A percentile compares a stretch with the other conserved stretches of the same genome.
Evolutionary conservation across 371 early-diverging fungal genomes (phyloP).

Genomic region (Gilbertella persicaria): DNA sequence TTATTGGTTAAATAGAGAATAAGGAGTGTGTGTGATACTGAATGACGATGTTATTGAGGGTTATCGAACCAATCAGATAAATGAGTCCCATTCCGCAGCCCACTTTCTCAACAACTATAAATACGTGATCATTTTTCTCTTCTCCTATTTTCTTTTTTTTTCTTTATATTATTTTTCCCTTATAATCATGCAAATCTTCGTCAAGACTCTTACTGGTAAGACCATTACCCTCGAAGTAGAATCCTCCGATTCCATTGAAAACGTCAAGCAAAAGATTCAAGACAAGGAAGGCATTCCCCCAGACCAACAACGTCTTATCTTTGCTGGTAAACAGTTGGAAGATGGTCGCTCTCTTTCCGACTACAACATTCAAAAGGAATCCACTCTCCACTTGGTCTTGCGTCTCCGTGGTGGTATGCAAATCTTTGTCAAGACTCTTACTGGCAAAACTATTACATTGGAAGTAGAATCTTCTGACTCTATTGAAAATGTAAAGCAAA

Average conservation of each 20-base stretch:
- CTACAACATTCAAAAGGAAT: slow-evolving; percentile 91
- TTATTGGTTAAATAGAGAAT: no score
- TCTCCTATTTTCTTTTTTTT: neutral
- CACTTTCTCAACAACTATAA: no score
- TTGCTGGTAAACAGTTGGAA: slow-evolving; percentile 99
- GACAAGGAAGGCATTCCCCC: slow-evolving; percentile 93
- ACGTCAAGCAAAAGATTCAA: slow-evolving; percentile 97
- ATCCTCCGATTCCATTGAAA: slow-evolving; percentile 86
- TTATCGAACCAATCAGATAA: no score
- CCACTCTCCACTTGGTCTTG: slow-evolving; percentile 95
- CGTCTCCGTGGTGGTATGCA: slow-evolving; percentile 94
- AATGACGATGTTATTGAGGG: no score
- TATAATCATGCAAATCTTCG: slow-evolving; percentile 77
- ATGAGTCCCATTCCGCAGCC: no score
- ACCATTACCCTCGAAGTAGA: slow-evolving; percentile 98
- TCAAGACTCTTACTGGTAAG: slow-evolving; percentile 99
- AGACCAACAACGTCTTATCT: slow-evolving; percentile 99
- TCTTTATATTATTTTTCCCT: slow-evolving; percentile 5
- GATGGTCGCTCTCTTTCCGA: slow-evolving; percentile 86
- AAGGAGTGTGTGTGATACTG: no score
- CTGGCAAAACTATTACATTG: slow-evolving; percentile 87
- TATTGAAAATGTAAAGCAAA: slow-evolving; percentile 96
- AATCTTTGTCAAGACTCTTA: slow-evolving; percentile 82
- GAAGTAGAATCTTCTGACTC: slow-evolving; percentile 94
- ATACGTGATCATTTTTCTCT: neutral